Evolutionary conservation across 2,329 filamentous ascomycete species (phyloP).

Genomic region (Exophiala xenobiotica): DNA sequence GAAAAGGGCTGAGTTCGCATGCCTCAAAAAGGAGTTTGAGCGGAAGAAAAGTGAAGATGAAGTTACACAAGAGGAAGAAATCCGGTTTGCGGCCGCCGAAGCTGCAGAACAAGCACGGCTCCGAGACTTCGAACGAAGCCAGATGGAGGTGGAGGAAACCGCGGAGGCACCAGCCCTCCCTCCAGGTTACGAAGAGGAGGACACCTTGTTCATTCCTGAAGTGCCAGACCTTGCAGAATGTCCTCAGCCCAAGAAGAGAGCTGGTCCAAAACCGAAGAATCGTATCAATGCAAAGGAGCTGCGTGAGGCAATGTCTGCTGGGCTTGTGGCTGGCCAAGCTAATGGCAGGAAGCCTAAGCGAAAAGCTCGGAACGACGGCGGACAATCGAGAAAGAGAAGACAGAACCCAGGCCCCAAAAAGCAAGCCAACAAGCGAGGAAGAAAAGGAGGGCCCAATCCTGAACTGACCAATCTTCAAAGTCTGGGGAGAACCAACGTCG

Average conservation of each 20-base stretch:
- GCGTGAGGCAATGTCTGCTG: constrained; percentile 17
- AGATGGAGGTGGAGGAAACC: constrained; percentile 5
- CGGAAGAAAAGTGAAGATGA: constrained; percentile 4
- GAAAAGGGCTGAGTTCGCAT: constrained; percentile 10
- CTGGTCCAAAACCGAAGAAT: constrained; percentile 14
- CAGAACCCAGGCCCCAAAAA: background rate
- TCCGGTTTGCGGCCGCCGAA: constrained; percentile 17
- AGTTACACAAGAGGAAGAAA: constrained; percentile 16
- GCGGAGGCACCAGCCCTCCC: background rate
- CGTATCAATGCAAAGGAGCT: constrained; percentile 15
- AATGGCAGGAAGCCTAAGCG: constrained; percentile 14
- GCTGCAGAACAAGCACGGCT: constrained; percentile 17
- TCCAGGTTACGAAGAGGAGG: constrained; percentile 15
- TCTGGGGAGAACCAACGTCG: constrained; percentile 28
- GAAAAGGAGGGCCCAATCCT: constrained; percentile 3
- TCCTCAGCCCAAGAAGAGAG: constrained; percentile 7
- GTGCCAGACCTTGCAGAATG: background rate
- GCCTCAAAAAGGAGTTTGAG: constrained; percentile 15
- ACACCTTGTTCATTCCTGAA: constrained; percentile 25
- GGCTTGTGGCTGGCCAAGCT: constrained; percentile 6
- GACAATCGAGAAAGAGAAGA: constrained; percentile 10
- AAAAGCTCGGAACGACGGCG: constrained; percentile 5
- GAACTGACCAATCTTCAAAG: constrained; percentile 27
- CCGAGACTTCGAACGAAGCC: constrained; percentile 15
- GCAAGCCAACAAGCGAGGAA: constrained; percentile 1